Evolutionary conservation across 75 land plant species (phyloP).

Genomic region (Selaginella tamariscina): DNA sequence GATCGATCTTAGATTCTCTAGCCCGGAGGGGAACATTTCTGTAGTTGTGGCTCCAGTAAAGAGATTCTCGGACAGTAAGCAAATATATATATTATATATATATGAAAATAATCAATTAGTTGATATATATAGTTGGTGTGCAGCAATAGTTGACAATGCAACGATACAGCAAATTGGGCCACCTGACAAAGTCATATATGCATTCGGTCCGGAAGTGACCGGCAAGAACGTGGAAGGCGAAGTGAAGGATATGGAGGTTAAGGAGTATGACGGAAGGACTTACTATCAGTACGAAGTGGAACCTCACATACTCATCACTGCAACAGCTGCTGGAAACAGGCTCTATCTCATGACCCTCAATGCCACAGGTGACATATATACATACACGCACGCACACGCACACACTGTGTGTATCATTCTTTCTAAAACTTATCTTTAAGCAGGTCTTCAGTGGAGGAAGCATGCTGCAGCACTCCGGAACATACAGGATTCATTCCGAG

Average conservation of each 20-base stretch:
- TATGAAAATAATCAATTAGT: not conserved
- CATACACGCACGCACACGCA: not conserved
- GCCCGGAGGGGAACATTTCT: slow-evolving; percentile 61
- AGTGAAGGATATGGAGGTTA: slow-evolving; percentile 50
- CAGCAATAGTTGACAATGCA: slow-evolving; percentile 35
- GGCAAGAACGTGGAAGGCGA: slow-evolving; percentile 95
- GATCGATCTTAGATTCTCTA: slow-evolving; percentile 83
- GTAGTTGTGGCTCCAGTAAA: slow-evolving; percentile 94
- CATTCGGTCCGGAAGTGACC: slow-evolving; percentile 90
- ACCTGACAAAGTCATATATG: slow-evolving; percentile 80
- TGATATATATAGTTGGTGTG: not conserved
- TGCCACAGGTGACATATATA: slow-evolving; percentile 52
- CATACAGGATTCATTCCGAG: slow-evolving; percentile 68
- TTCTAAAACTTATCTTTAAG: not conserved
- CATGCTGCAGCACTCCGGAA: slow-evolving; percentile 46
- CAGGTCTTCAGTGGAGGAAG: slow-evolving; percentile 93
- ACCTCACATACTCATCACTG: slow-evolving; percentile 77
- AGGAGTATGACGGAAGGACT: slow-evolving; percentile 50
- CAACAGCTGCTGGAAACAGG: slow-evolving; percentile 96
- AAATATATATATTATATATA: not conserved
- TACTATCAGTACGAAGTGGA: slow-evolving; percentile 86
- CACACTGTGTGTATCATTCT: not conserved
- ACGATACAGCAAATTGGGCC: slow-evolving; percentile 67
- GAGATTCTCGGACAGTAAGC: slow-evolving; percentile 47
- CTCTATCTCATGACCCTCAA: slow-evolving; percentile 77